Conservation (phyloP, 2,329 filamentous ascomycete genomes). For the Neoascochyta sp. region DNA sequence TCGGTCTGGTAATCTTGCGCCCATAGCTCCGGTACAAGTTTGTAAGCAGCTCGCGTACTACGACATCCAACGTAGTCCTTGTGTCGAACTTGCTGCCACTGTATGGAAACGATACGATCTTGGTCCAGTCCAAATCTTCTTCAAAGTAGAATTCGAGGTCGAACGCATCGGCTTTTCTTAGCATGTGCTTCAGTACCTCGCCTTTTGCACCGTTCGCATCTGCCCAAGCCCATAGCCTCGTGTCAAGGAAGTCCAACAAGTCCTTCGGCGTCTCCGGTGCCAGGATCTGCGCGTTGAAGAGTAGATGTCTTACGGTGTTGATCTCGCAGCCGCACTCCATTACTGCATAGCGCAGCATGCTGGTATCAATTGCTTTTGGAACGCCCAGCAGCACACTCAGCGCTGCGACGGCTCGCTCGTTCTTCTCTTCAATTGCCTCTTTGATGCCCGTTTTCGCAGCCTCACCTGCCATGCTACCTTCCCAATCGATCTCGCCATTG, state of each 20-base stretch:
- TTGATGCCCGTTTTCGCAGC: conserved; percentile 30
- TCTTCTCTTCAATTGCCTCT: conserved; percentile 24
- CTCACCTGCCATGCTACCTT: conserved; percentile 33
- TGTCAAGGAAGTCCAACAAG: conserved; percentile 32
- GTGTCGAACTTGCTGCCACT: conserved; percentile 33
- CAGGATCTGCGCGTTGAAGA: conserved; percentile 36
- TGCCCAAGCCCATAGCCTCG: conserved; percentile 33
- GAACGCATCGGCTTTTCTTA: conserved; percentile 30
- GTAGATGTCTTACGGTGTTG: conserved; percentile 29
- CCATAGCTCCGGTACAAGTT: conserved; percentile 34
- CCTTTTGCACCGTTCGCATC: conserved; percentile 27
- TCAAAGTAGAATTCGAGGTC: conserved; percentile 35
- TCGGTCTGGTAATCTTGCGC: conserved; percentile 27
- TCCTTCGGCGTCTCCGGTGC: conserved; percentile 12
- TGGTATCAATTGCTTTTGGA: conserved; percentile 26
- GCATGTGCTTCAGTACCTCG: conserved; percentile 27
- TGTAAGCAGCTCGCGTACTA: conserved; percentile 27
- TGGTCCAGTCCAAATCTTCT: conserved; percentile 22
- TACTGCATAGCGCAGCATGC: conserved; percentile 27
- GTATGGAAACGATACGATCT: conserved; percentile 35
- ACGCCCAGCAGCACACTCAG: conserved; percentile 32
- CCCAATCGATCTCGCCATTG: conserved; percentile 35
- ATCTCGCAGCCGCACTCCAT: conserved; percentile 27
- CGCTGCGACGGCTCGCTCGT: conserved; percentile 34
- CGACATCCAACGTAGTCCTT: conserved; percentile 18